Percentiles rank a stretch among this genome's conserved stretches.
phyloP scores from a whole-genome alignment of 768 basidiomycete genomes.

The Daedaleopsis sinensis region DNA sequence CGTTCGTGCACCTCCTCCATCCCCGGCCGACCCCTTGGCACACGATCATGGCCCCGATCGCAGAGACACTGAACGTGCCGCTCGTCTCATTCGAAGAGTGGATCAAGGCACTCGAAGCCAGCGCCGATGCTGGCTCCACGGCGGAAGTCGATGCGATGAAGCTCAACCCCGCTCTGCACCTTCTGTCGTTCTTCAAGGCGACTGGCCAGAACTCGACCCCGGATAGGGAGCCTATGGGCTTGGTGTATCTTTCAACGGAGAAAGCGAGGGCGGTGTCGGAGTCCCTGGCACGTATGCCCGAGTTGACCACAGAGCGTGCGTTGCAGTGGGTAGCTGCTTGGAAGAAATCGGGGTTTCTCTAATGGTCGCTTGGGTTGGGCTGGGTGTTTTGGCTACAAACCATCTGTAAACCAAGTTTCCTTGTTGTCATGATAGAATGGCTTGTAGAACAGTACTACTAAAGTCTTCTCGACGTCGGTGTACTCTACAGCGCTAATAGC shows the following conservation, averaged over 20 bases:
- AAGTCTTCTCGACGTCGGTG: no score
- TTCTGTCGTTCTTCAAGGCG: constrained; percentile 27
- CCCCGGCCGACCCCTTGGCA: constrained; percentile 26
- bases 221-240: constrained; percentile 1
- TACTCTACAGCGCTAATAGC: no score
- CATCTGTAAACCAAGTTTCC: no score
- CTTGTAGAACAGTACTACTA: no score
- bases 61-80: constrained; percentile 16
- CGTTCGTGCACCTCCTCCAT: constrained; percentile 25
- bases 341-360: no score
- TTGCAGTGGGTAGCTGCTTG: not conserved
- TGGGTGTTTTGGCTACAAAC: no score
- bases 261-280: not conserved
- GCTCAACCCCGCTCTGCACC: constrained; percentile 26
- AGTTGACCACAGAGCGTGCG: not conserved
- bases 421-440: no score
- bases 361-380: no score
- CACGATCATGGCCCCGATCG: constrained; percentile 15
- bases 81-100: constrained; percentile 25
- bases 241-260: not conserved
- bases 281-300: not conserved
- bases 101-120: constrained; percentile 15
- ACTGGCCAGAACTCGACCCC: not conserved
- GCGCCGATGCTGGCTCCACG: constrained; percentile 6
- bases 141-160: constrained; percentile 11